Percentiles rank a stretch among this genome's conserved stretches.
Conservation (phyloP, 2,329 filamentous ascomycete species). For the Claviceps sp. region DNA sequence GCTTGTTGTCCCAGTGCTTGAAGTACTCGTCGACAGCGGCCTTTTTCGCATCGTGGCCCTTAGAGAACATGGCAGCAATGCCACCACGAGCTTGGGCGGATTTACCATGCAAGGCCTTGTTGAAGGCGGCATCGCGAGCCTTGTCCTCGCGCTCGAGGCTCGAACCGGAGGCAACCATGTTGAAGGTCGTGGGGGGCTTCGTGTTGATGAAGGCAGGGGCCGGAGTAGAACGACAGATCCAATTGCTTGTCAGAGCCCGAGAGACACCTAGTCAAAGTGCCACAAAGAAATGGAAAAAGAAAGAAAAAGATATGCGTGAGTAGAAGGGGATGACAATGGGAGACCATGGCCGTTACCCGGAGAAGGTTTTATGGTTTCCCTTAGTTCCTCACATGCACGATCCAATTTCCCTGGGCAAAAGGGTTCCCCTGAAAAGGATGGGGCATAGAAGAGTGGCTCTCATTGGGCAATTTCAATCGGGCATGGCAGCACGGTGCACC, state of each 20-base stretch:
- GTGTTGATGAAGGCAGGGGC: not conserved
- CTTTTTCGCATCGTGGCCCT: constrained; percentile 63
- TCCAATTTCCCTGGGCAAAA: constrained; percentile 1
- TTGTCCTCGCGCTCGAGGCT: constrained; percentile 72
- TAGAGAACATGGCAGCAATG: constrained; percentile 71
- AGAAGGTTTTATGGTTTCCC: constrained; percentile 4
- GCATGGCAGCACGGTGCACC: too few species aligned
- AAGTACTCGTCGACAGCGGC: constrained; percentile 84
- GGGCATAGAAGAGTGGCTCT: not conserved
- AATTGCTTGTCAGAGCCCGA: too few species aligned
- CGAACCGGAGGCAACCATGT: constrained; percentile 28
- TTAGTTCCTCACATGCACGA: constrained; percentile 1
- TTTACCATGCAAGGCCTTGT: constrained; percentile 69
- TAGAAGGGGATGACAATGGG: not conserved
- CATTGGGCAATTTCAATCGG: constrained; percentile 6
- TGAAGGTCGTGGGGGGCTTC: constrained; percentile 14
- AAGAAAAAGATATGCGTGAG: constrained; percentile 2
- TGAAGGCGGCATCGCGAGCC: constrained; percentile 76
- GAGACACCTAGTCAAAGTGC: not conserved
- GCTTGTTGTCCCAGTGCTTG: constrained; percentile 90
- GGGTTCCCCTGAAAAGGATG: constrained; percentile 4
- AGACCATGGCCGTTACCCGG: not conserved
- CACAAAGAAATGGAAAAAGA: not conserved
- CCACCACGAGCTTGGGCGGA: constrained; percentile 59
- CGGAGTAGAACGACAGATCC: not conserved